Evolutionary conservation across 495 filamentous ascomycete genomes (phyloP).

Genomic region (Penicillium ochrochloron): DNA sequence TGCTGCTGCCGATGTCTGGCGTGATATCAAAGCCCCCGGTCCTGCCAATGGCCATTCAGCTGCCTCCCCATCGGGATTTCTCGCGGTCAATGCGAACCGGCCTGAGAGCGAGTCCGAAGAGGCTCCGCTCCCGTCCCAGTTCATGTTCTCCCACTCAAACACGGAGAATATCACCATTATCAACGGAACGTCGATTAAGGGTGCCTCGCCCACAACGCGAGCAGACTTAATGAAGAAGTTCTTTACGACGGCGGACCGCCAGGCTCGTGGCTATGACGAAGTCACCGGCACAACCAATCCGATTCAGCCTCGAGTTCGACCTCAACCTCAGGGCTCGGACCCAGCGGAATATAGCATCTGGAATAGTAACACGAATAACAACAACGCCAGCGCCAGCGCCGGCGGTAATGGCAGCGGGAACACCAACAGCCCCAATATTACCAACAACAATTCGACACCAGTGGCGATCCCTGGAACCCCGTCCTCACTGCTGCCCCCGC

Average conservation of each 20-base stretch:
- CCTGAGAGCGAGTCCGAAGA: slow-evolving; percentile 43
- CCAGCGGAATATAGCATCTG: slow-evolving; percentile 43
- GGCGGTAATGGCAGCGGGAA: not conserved
- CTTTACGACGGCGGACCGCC: slow-evolving; percentile 59
- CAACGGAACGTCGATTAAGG: slow-evolving; percentile 55
- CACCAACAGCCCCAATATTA: not conserved
- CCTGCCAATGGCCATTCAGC: slow-evolving; percentile 37
- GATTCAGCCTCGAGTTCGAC: slow-evolving; percentile 37
- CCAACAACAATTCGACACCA: slow-evolving; percentile 27
- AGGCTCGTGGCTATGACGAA: slow-evolving; percentile 44
- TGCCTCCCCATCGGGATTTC: slow-evolving; percentile 56
- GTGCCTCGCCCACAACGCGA: slow-evolving; percentile 56
- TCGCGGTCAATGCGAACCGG: slow-evolving; percentile 59
- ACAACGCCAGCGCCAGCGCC: not conserved
- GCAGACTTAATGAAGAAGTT: slow-evolving; percentile 62
- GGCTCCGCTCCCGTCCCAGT: slow-evolving; percentile 40
- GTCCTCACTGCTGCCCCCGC: slow-evolving; percentile 54
- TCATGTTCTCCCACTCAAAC: slow-evolving; percentile 50
- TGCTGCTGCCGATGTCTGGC: slow-evolving; percentile 41
- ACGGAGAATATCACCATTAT: slow-evolving; percentile 54
- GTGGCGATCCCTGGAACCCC: slow-evolving; percentile 58
- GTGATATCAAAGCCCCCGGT: slow-evolving; percentile 38
- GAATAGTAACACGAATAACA: slow-evolving; percentile 25
- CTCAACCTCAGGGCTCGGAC: slow-evolving; percentile 45
- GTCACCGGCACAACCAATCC: slow-evolving; percentile 30